Conservation (phyloP, 225 moss, liverwort and hornwort genomes). For the Takakia lepidozioides region DNA sequence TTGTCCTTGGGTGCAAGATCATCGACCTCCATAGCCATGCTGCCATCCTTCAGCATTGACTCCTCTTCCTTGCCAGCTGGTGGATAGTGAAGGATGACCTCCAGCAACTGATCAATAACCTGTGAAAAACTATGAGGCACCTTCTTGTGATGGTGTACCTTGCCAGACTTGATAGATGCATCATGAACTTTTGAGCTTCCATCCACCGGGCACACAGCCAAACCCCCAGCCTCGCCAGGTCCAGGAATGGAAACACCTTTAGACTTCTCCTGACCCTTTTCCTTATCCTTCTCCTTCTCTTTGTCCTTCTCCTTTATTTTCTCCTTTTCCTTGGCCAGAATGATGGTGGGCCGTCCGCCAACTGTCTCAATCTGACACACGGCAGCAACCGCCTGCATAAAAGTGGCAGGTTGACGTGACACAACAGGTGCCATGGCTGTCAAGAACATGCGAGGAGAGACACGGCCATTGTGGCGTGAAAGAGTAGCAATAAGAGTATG, state of each 20-base stretch:
- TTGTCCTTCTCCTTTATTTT: slow-evolving; percentile 50
- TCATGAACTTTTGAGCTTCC: slow-evolving; percentile 49
- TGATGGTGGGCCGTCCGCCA: slow-evolving; percentile 69
- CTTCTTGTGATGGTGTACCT: slow-evolving; percentile 71
- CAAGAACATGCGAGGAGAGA: slow-evolving; percentile 90
- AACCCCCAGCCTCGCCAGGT: slow-evolving; percentile 8
- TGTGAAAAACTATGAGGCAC: slow-evolving; percentile 85
- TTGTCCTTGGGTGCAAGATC: slow-evolving; percentile 63
- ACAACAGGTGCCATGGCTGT: slow-evolving; percentile 93
- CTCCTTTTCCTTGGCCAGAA: slow-evolving; percentile 73
- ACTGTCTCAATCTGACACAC: slow-evolving; percentile 82
- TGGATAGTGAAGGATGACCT: slow-evolving; percentile 86
- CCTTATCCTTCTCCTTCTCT: slow-evolving; percentile 31
- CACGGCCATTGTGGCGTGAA: slow-evolving; percentile 83
- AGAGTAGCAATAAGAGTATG: slow-evolving; percentile 77
- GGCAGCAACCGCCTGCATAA: slow-evolving; percentile 82
- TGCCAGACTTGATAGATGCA: slow-evolving; percentile 45
- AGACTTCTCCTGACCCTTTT: slow-evolving; percentile 18
- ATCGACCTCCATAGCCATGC: slow-evolving; percentile 85
- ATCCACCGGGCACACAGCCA: slow-evolving; percentile 19
- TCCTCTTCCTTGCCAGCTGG: slow-evolving; percentile 47
- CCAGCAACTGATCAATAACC: slow-evolving; percentile 85
- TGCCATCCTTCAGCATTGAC: slow-evolving; percentile 28
- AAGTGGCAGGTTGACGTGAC: slow-evolving; percentile 77
- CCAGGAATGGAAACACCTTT: slow-evolving; percentile 3